Percentiles rank a stretch among this genome's conserved stretches.
Conservation (phyloP, 345 rosid genomes). For the Diplotaxis tenuifolia region DNA sequence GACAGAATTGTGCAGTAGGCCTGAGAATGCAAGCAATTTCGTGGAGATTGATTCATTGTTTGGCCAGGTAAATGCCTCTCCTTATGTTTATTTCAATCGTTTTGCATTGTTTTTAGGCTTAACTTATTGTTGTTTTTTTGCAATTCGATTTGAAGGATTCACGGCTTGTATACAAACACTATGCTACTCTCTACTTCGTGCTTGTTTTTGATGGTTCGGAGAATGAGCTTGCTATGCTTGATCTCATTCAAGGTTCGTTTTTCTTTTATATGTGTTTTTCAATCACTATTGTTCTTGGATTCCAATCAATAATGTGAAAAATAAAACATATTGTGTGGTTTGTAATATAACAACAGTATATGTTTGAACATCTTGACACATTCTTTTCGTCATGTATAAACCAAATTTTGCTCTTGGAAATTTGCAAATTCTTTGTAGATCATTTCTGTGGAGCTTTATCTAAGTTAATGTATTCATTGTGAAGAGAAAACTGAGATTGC, state of each 20-base stretch:
- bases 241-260: constrained; percentile 73
- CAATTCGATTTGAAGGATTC: constrained; percentile 53
- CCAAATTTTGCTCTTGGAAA: neutral
- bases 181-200: constrained; percentile 84
- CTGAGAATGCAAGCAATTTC: constrained; percentile 87
- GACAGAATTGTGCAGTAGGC: constrained; percentile 77
- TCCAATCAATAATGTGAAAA: neutral
- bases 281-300: neutral
- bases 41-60: constrained; percentile 73
- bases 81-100: no score
- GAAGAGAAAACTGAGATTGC: neutral
- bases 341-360: neutral
- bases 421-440: neutral
- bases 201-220: constrained; percentile 82
- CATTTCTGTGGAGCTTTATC: neutral
- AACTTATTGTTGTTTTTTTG: neutral
- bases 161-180: constrained; percentile 86
- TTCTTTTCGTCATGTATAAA: neutral
- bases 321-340: neutral
- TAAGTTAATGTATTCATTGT: neutral
- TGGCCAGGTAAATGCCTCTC: constrained; percentile 60
- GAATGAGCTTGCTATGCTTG: constrained; percentile 97
- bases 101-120: neutral
- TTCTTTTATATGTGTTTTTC: neutral
- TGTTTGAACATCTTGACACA: neutral